These are phyloP conservation scores for Phytophthora litchii DNA, from an alignment of 352 stramenopile genomes.

Conservation along the genomic window DNA sequence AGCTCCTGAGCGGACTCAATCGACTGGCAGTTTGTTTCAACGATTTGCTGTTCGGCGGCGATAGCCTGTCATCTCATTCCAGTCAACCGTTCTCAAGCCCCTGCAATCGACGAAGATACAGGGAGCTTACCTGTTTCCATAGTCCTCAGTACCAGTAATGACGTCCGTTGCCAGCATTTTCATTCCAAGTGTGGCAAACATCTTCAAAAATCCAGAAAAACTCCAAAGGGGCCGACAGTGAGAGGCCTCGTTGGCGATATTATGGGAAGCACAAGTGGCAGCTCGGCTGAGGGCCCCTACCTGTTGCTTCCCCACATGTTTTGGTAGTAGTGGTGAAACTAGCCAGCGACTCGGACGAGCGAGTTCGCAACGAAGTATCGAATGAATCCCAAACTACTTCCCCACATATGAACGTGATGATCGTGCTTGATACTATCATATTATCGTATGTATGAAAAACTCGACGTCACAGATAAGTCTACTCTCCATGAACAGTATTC, in stretches of 20 bases:
- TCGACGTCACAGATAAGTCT: too few relatives aligned
- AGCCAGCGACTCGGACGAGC: slow-evolving; percentile 15
- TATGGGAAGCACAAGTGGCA: slow-evolving; percentile 23
- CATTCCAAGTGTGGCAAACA: slow-evolving; percentile 11
- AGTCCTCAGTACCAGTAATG: slow-evolving; percentile 40
- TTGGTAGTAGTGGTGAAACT: slow-evolving; percentile 26
- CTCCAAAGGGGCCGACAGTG: slow-evolving; percentile 8
- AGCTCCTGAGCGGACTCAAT: slow-evolving; percentile 30
- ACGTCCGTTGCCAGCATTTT: slow-evolving; percentile 21
- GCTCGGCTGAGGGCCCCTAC: slow-evolving; percentile 9
- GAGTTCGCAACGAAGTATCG: slow-evolving; percentile 29
- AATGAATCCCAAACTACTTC: slow-evolving; percentile 32
- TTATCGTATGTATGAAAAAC: too few relatives aligned
- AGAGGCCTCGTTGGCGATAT: slow-evolving; percentile 23
- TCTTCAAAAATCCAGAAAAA: slow-evolving; percentile 23
- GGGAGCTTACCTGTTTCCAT: slow-evolving; percentile 38
- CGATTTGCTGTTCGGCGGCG: slow-evolving; percentile 37
- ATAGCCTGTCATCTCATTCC: slow-evolving; percentile 27
- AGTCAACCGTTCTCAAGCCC: slow-evolving; percentile 13
- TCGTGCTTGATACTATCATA: too few relatives aligned
- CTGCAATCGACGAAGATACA: slow-evolving; percentile 29
- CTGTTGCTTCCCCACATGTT: slow-evolving; percentile 13
- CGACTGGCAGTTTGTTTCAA: slow-evolving; percentile 39
- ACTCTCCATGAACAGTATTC: too few relatives aligned
- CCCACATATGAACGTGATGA: too few relatives aligned